phyloP scores from a whole-genome alignment of 306 rosid species.

The Trifolium subterraneum region DNA sequence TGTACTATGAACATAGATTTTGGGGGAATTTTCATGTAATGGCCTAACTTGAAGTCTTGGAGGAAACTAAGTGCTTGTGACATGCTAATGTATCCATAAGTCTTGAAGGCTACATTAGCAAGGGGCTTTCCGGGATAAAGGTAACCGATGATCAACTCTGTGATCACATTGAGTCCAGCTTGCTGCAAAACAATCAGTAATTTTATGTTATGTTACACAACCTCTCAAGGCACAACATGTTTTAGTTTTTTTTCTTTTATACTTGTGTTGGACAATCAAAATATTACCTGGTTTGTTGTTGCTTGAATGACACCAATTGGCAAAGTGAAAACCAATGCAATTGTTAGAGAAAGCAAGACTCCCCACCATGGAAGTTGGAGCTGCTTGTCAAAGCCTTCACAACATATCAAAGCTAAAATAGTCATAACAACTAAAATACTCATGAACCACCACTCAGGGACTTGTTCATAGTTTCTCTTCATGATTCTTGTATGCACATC shows the following conservation, averaged over 20 bases:
- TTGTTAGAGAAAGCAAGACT: conserved; percentile 54
- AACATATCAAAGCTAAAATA: conserved; percentile 48
- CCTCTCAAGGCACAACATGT: too few species aligned
- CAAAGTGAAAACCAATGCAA: conserved; percentile 70
- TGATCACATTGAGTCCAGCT: conserved; percentile 73
- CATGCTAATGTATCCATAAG: conserved; percentile 86
- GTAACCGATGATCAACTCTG: conserved; percentile 79
- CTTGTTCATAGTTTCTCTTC: conserved; percentile 77
- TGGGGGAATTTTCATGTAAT: conserved; percentile 91
- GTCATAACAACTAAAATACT: conserved; percentile 49
- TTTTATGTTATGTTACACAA: too few species aligned
- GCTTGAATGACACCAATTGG: conserved; percentile 86
- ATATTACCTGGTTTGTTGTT: conserved; percentile 70
- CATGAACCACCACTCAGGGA: conserved; percentile 83
- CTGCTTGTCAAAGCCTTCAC: conserved; percentile 77
- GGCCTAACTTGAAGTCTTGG: conserved; percentile 76
- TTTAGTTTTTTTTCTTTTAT: not conserved
- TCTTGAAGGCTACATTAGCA: conserved; percentile 85
- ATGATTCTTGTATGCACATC: conserved; percentile 78
- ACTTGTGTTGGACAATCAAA: not conserved
- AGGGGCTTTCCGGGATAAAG: conserved; percentile 79
- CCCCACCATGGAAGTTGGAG: conserved; percentile 99
- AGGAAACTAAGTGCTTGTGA: conserved; percentile 65
- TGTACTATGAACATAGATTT: conserved; percentile 71
- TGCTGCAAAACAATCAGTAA: conserved; percentile 51